phyloP scores from a whole-genome alignment of 2,329 filamentous ascomycete genomes.

The Penicillium frequentans region DNA sequence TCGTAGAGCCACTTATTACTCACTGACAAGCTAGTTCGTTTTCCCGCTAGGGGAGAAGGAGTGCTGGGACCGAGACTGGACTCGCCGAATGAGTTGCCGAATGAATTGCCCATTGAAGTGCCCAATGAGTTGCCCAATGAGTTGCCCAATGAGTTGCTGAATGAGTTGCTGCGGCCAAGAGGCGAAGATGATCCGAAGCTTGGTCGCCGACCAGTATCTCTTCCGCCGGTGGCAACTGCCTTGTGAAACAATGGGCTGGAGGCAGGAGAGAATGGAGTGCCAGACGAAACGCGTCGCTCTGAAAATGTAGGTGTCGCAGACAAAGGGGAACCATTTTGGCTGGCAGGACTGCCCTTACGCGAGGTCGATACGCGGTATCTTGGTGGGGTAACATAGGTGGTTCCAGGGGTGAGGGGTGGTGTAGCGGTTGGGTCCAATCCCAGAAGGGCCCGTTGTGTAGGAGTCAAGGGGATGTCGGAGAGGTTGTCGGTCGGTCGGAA shows the following conservation, averaged over 20 bases:
- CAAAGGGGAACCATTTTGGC: slow-evolving; percentile 37
- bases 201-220: slow-evolving; percentile 49
- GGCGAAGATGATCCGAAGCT: slow-evolving; percentile 52
- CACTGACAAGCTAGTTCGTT: slow-evolving; percentile 71
- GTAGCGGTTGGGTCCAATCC: slow-evolving; percentile 72
- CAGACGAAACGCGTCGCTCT: slow-evolving; percentile 35
- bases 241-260: slow-evolving; percentile 67
- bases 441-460: slow-evolving; percentile 80
- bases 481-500: slow-evolving; percentile 72
- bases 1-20: slow-evolving; percentile 97
- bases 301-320: slow-evolving; percentile 37
- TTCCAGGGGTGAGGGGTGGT: slow-evolving; percentile 63
- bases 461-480: slow-evolving; percentile 85
- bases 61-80: slow-evolving; percentile 61
- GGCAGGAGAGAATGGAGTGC: slow-evolving; percentile 56
- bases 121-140: neutral
- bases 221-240: slow-evolving; percentile 51
- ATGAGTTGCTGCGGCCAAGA: slow-evolving; percentile 36
- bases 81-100: slow-evolving; percentile 26
- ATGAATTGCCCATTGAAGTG: neutral
- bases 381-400: slow-evolving; percentile 80
- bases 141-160: slow-evolving; percentile 14
- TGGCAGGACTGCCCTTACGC: slow-evolving; percentile 44
- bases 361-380: slow-evolving; percentile 75
- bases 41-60: slow-evolving; percentile 66